These are phyloP conservation scores for Phytophthora hibernalis DNA, from an alignment of 352 stramenopile species.

Conservation along the genomic window DNA sequence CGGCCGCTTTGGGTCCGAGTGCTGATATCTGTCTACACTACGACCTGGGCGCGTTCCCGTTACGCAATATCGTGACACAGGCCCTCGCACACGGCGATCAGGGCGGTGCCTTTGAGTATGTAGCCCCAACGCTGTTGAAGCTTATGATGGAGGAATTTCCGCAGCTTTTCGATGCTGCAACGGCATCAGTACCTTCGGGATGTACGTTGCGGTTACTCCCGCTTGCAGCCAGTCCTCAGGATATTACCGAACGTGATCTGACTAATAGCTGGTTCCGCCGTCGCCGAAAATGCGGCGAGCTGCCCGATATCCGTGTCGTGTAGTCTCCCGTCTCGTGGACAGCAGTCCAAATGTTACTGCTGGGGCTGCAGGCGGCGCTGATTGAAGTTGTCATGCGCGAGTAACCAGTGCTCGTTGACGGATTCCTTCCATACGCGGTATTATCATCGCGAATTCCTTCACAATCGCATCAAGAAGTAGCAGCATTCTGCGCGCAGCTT, in stretches of 20 bases:
- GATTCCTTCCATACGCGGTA: conserved; percentile 45
- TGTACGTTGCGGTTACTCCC: conserved; percentile 35
- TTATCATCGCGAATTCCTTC: conserved; percentile 19
- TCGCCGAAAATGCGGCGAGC: conserved; percentile 22
- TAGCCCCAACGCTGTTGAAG: conserved; percentile 54
- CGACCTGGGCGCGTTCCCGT: conserved; percentile 48
- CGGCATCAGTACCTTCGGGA: conserved; percentile 22
- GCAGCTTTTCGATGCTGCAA: conserved; percentile 41
- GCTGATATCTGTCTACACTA: conserved; percentile 66
- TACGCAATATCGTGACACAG: conserved; percentile 57
- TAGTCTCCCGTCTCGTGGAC: conserved; percentile 37
- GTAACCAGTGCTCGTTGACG: conserved; percentile 38
- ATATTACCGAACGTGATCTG: conserved; percentile 32
- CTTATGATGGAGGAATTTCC: conserved; percentile 68
- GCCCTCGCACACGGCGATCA: conserved; percentile 41
- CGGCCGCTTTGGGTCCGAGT: conserved; percentile 34
- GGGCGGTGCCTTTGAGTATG: conserved; percentile 57
- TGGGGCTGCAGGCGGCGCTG: conserved; percentile 44
- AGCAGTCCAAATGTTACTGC: conserved; percentile 28
- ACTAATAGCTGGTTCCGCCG: conserved; percentile 43
- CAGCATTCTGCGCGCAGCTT: conserved; percentile 48
- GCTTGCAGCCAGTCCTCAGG: conserved; percentile 27
- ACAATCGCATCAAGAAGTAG: conserved; percentile 22
- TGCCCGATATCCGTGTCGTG: conserved; percentile 19
- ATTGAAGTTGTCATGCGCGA: conserved; percentile 42